phyloP scores from a whole-genome alignment of 176 grass and related monocot genomes.

The Oryza nivara region DNA sequence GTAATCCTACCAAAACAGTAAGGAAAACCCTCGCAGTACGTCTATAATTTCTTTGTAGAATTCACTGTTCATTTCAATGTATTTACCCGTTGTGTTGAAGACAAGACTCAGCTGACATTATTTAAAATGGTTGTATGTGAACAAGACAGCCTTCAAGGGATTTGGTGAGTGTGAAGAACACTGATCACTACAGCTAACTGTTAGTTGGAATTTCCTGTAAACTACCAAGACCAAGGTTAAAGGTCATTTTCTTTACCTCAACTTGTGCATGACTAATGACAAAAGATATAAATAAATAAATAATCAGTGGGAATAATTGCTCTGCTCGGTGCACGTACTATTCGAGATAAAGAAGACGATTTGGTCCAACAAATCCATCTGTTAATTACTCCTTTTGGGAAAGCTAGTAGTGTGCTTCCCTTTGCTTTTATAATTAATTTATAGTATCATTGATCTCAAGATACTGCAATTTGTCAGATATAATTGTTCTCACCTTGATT shows the following conservation, averaged over 20 bases:
- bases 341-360: conserved; percentile 19
- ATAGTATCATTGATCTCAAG: background rate
- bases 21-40: no score
- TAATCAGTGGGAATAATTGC: conserved; percentile 6
- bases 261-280: conserved; percentile 39
- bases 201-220: conserved; percentile 32
- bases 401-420: conserved; percentile 23
- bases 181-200: background rate
- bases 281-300: conserved; percentile 22
- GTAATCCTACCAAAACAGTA: no score
- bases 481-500: background rate
- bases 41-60: background rate
- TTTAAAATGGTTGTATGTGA: conserved; percentile 20
- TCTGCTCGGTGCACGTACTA: conserved; percentile 14
- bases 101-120: background rate
- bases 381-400: conserved; percentile 43
- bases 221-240: conserved; percentile 8
- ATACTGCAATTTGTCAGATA: background rate
- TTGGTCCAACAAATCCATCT: conserved; percentile 45
- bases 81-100: background rate
- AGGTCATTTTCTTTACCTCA: conserved; percentile 25
- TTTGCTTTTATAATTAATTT: background rate
- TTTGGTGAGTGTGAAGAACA: conserved; percentile 19
- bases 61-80: background rate
- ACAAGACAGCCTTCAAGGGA: conserved; percentile 28